Conservation (phyloP, 805 yeast genomes). For the Metschnikowia kunwiensis region DNA sequence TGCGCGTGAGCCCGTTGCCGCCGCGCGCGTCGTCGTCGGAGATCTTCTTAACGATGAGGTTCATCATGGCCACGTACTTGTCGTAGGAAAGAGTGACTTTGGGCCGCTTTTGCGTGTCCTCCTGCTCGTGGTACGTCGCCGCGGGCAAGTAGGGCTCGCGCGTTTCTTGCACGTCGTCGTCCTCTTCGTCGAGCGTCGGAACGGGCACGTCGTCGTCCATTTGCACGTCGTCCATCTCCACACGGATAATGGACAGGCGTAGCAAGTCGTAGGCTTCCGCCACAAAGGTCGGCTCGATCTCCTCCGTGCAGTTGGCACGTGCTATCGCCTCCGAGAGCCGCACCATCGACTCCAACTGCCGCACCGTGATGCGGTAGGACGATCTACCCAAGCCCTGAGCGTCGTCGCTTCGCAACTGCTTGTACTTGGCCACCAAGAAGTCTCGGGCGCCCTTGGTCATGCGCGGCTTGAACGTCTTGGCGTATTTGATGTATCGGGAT, state of each 20-base stretch:
- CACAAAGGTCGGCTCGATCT: conserved; percentile 77
- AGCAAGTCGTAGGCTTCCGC: conserved; percentile 89
- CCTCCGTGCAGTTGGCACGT: conserved; percentile 91
- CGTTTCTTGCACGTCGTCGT: no score
- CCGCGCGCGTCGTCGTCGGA: conserved; percentile 49
- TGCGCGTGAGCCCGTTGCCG: conserved; percentile 63
- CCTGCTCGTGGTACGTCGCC: conserved; percentile 15
- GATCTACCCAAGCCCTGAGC: conserved; percentile 84
- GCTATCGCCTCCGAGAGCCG: conserved; percentile 95
- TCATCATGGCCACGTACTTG: conserved; percentile 81
- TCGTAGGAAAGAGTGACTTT: conserved; percentile 65
- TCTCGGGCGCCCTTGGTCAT: conserved; percentile 80
- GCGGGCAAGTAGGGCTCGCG: no score
- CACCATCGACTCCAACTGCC: conserved; percentile 93
- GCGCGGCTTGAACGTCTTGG: conserved; percentile 87
- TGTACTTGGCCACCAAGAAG: conserved; percentile 71
- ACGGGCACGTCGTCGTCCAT: conserved; percentile 61
- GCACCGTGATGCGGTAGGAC: conserved; percentile 91
- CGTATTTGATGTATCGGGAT: conserved; percentile 83
- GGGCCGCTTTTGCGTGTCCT: conserved; percentile 23
- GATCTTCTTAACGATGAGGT: conserved; percentile 63
- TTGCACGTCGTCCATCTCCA: conserved; percentile 89
- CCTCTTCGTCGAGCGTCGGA: conserved; percentile 19
- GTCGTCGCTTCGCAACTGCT: conserved; percentile 83
- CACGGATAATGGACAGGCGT: conserved; percentile 88